phyloP scores from a whole-genome alignment of 2,329 filamentous ascomycete genomes.

The Trichoderma sp. region DNA sequence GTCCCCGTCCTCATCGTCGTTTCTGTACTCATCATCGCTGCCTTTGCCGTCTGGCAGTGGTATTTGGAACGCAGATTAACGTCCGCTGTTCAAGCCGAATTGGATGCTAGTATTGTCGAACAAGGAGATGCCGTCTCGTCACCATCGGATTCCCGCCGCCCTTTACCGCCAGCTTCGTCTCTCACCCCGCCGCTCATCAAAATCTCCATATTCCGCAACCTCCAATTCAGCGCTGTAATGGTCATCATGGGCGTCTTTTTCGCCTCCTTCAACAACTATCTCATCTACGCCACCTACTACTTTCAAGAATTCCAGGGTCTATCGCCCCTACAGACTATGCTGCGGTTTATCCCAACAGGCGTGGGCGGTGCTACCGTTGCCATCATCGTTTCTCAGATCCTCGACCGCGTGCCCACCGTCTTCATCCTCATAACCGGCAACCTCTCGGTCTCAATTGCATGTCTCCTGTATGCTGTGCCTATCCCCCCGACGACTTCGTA shows the following conservation, averaged over 20 bases:
- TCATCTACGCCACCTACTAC: conserved; percentile 69
- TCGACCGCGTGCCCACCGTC: conserved; percentile 59
- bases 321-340: conserved; percentile 63
- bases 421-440: conserved; percentile 61
- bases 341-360: conserved; percentile 69
- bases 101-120: neutral
- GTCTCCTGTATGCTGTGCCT: conserved; percentile 63
- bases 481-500: conserved; percentile 63
- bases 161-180: neutral
- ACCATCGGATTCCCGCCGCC: conserved; percentile 27
- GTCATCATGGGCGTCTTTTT: conserved; percentile 68
- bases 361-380: conserved; percentile 60
- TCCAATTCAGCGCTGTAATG: conserved; percentile 63
- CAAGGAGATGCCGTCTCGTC: neutral
- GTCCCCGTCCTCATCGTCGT: conserved; percentile 61
- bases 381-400: conserved; percentile 55
- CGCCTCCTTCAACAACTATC: conserved; percentile 66
- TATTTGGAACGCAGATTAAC: conserved; percentile 36
- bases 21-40: conserved; percentile 55
- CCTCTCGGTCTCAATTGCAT: conserved; percentile 54
- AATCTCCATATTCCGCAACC: conserved; percentile 62
- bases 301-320: conserved; percentile 68
- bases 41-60: conserved; percentile 63
- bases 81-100: neutral
- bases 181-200: conserved; percentile 61